These are phyloP conservation scores for Sugiyamaella xylanicola DNA, from an alignment of 1,139 yeast species.

Conservation along the genomic window DNA sequence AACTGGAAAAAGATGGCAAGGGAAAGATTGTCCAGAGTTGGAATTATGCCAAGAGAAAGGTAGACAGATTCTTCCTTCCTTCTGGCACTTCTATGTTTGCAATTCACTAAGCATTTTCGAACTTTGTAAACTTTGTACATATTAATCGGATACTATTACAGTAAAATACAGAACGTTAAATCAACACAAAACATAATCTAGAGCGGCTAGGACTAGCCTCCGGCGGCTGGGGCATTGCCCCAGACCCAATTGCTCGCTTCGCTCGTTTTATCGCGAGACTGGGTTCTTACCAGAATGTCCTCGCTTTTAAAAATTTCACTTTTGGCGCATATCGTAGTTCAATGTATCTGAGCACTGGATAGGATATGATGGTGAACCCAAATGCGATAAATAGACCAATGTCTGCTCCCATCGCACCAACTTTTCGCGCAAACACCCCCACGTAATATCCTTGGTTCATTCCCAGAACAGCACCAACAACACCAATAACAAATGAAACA, in stretches of 20 bases:
- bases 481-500: slow-evolving; percentile 60
- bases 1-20: slow-evolving; percentile 43
- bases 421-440: slow-evolving; percentile 64
- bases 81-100: slow-evolving; percentile 28
- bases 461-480: slow-evolving; percentile 77
- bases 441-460: slow-evolving; percentile 79
- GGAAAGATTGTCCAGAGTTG: slow-evolving; percentile 51
- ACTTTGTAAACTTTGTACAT: slow-evolving; percentile 3
- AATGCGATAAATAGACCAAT: slow-evolving; percentile 80
- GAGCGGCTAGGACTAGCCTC: background rate
- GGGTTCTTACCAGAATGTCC: slow-evolving; percentile 7
- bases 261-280: no score
- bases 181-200: background rate
- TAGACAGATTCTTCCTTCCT: slow-evolving; percentile 40
- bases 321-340: slow-evolving; percentile 44
- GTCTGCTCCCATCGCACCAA: slow-evolving; percentile 69
- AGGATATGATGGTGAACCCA: slow-evolving; percentile 67
- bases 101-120: slow-evolving; percentile 18
- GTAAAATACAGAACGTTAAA: slow-evolving; percentile 1
- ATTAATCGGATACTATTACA: slow-evolving; percentile 7
- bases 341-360: slow-evolving; percentile 62
- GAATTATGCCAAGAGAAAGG: slow-evolving; percentile 50
- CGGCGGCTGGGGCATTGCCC: background rate
- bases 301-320: slow-evolving; percentile 12
- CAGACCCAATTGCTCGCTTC: background rate